phyloP scores from a whole-genome alignment of 169 alveolate species.

The Plasmodium gallinaceum region DNA sequence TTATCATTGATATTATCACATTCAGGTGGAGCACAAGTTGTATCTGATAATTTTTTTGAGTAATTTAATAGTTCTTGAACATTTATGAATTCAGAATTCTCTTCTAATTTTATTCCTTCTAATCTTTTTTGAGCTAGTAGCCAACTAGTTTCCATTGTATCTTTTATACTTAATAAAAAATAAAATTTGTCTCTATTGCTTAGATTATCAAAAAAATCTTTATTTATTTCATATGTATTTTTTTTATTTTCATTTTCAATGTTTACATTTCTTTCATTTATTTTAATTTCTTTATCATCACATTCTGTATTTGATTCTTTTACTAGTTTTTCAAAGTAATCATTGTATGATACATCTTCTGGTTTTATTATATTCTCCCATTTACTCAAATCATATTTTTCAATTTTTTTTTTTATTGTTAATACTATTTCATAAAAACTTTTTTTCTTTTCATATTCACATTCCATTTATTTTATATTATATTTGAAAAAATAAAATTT shows the following conservation, averaged over 20 bases:
- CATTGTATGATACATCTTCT: slow-evolving; percentile 39
- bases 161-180: slow-evolving; percentile 70
- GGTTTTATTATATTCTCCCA: slow-evolving; percentile 70
- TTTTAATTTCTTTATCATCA: background rate
- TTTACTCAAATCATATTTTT: slow-evolving; percentile 58
- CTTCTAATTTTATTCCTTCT: slow-evolving; percentile 79
- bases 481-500: background rate
- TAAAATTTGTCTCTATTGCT: slow-evolving; percentile 74
- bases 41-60: slow-evolving; percentile 78
- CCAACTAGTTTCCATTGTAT: slow-evolving; percentile 87
- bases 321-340: slow-evolving; percentile 37
- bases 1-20: slow-evolving; percentile 81
- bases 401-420: slow-evolving; percentile 57
- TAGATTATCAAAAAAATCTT: slow-evolving; percentile 51
- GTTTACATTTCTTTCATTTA: background rate
- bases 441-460: slow-evolving; percentile 25
- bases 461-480: slow-evolving; percentile 46
- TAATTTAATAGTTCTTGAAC: slow-evolving; percentile 80
- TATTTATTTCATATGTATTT: slow-evolving; percentile 29
- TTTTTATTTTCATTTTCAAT: background rate
- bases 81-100: slow-evolving; percentile 71
- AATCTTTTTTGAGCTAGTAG: slow-evolving; percentile 80
- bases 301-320: background rate
- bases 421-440: slow-evolving; percentile 56
- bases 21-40: slow-evolving; percentile 89